Evolutionary conservation across 345 rosid species (phyloP).

Genomic region (Camelina sativa): DNA sequence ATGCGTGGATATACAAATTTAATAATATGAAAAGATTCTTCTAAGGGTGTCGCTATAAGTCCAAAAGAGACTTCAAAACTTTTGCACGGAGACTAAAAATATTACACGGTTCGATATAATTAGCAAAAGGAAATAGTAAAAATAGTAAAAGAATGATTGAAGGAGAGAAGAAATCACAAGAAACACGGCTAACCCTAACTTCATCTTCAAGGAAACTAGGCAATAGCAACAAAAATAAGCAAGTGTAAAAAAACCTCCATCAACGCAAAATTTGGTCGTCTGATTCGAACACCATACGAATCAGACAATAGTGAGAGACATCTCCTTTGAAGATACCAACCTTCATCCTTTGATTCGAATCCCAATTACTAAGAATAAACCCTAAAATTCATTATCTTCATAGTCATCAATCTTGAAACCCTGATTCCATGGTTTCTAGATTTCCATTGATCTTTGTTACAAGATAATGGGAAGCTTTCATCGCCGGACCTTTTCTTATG

Average conservation of each 20-base stretch:
- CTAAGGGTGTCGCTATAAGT: conserved; percentile 8
- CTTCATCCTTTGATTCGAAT: conserved; percentile 26
- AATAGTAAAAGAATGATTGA: conserved; percentile 32
- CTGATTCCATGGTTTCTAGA: conserved; percentile 25
- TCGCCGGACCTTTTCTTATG: conserved; percentile 51
- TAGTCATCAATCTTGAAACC: conserved; percentile 33
- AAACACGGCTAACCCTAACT: conserved; percentile 44
- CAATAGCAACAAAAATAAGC: conserved; percentile 37
- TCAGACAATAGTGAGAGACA: conserved; percentile 36
- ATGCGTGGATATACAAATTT: background rate
- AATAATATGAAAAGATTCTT: background rate
- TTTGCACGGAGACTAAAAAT: conserved; percentile 11
- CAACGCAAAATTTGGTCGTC: conserved; percentile 29
- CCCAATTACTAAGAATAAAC: background rate
- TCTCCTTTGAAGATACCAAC: conserved; percentile 17
- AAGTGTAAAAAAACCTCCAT: conserved; percentile 13
- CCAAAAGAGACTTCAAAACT: conserved; percentile 11
- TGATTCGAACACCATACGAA: conserved; percentile 40
- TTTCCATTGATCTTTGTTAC: conserved; percentile 29
- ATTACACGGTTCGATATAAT: conserved; percentile 29
- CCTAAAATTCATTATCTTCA: conserved; percentile 27
- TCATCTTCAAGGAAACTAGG: conserved; percentile 36
- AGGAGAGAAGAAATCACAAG: conserved; percentile 39
- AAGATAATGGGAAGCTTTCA: conserved; percentile 48
- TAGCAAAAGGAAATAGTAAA: conserved; percentile 27